These are phyloP conservation scores for Botrytis fabae DNA, from an alignment of 2,329 filamentous ascomycete species.

Conservation along the genomic window DNA sequence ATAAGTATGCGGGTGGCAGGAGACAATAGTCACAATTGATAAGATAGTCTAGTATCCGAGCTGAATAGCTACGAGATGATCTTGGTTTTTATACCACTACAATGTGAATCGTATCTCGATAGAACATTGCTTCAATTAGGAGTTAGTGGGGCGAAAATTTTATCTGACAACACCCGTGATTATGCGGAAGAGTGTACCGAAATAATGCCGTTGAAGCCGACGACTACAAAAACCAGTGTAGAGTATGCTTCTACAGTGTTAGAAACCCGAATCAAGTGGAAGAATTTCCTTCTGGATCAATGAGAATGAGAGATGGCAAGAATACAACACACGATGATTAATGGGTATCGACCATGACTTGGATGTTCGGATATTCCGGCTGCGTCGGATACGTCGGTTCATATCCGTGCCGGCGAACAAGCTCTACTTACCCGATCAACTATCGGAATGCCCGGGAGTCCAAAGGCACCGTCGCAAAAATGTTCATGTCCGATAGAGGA, in stretches of 20 bases:
- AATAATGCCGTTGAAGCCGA: constrained; percentile 3
- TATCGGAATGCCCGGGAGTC: not conserved
- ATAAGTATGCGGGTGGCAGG: not conserved
- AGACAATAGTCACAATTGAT: not conserved
- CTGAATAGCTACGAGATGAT: not conserved
- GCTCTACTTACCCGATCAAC: not conserved
- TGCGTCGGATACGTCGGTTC: constrained; percentile 1
- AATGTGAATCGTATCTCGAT: not conserved
- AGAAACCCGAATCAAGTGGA: not conserved
- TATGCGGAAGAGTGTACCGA: not conserved
- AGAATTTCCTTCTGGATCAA: too few species aligned
- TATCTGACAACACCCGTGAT: constrained; percentile 9
- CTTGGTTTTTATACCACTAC: not conserved
- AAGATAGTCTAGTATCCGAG: not conserved
- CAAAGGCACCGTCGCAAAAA: not conserved
- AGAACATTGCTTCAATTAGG: not conserved
- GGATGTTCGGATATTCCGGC: not conserved
- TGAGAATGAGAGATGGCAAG: not conserved
- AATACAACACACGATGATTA: not conserved
- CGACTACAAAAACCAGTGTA: not conserved
- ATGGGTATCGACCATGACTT: not conserved
- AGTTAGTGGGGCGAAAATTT: constrained; percentile 14
- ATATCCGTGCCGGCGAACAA: not conserved
- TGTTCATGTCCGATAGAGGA: not conserved
- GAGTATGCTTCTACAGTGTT: not conserved